Evolutionary conservation across 176 grass and related monocot genomes (phyloP).

Genomic region (Puccinellia tenuiflora): DNA sequence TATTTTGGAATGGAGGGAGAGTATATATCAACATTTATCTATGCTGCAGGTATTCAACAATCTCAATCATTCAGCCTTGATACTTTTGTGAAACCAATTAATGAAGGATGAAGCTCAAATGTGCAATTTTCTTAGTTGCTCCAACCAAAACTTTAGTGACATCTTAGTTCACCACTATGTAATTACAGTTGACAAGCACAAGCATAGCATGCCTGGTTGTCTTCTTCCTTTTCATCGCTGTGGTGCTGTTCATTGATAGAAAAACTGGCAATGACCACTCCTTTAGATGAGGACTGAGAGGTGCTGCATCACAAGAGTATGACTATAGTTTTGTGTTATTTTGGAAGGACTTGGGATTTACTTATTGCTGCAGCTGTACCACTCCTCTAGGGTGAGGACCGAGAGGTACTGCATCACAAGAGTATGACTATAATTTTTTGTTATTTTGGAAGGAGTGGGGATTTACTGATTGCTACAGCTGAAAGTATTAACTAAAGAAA

Average conservation of each 20-base stretch:
- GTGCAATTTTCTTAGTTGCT: background rate
- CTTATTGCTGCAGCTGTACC: background rate
- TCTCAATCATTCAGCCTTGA: background rate
- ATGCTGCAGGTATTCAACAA: background rate
- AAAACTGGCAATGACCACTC: background rate
- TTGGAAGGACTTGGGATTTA: background rate
- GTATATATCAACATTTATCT: background rate
- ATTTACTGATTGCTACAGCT: background rate
- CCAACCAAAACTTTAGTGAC: background rate
- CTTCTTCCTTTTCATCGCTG: background rate
- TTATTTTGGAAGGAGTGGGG: background rate
- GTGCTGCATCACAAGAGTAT: background rate
- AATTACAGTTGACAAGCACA: background rate
- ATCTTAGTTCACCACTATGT: background rate
- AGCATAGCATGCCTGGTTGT: background rate
- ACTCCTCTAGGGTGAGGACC: too few relatives aligned
- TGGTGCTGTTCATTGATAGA: background rate
- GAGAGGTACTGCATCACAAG: background rate
- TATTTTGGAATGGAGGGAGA: background rate
- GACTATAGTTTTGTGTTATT: background rate
- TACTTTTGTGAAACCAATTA: background rate
- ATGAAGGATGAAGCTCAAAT: constrained; percentile 7
- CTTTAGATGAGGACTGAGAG: background rate
- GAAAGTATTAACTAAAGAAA: background rate
- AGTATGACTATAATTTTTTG: background rate